Percentiles rank a stretch among this genome's conserved stretches.
Evolutionary conservation across 2,329 filamentous ascomycete genomes (phyloP).

Genomic region (Aspergillus amoenus): DNA sequence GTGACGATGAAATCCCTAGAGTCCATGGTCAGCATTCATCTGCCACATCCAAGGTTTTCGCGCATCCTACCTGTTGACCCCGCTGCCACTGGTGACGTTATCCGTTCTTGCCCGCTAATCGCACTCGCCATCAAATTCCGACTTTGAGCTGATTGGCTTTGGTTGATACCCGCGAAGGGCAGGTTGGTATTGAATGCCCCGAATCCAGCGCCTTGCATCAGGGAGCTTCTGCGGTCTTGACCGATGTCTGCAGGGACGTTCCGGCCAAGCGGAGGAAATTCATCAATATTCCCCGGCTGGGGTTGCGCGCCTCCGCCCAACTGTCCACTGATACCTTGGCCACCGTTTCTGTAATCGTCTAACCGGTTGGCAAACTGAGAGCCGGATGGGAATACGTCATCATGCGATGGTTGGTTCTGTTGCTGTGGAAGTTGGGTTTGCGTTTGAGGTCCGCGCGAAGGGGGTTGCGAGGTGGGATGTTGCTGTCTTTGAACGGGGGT

Average conservation of each 20-base stretch:
- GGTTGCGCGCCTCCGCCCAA: conserved; percentile 51
- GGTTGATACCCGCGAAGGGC: conserved; percentile 44
- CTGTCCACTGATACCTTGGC: conserved; percentile 54
- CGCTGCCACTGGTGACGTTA: conserved; percentile 36
- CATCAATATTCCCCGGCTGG: conserved; percentile 58
- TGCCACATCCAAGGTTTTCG: neutral
- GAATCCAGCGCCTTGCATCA: conserved; percentile 52
- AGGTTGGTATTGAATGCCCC: conserved; percentile 41
- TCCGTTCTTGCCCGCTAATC: conserved; percentile 41
- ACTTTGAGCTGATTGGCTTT: conserved; percentile 37
- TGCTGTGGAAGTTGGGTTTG: conserved; percentile 42
- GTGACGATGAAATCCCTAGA: conserved; percentile 37
- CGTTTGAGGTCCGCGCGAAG: conserved; percentile 41
- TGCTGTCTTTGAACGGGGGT: conserved; percentile 55
- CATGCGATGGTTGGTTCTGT: conserved; percentile 48
- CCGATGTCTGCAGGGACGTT: conserved; percentile 51
- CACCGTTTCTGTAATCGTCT: conserved; percentile 59
- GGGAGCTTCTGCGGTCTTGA: conserved; percentile 50
- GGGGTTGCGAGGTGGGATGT: conserved; percentile 43
- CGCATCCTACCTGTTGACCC: conserved; percentile 29
- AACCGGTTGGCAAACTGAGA: conserved; percentile 52
- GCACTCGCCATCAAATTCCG: conserved; percentile 31
- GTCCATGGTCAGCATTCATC: conserved; percentile 17
- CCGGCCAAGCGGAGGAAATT: conserved; percentile 60
- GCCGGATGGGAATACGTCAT: conserved; percentile 47